Evolutionary conservation across 129 eudicot species (phyloP), one percentile per base, ranked within the genome.

Genomic region (Pulicaria dysenterica): DNA sequence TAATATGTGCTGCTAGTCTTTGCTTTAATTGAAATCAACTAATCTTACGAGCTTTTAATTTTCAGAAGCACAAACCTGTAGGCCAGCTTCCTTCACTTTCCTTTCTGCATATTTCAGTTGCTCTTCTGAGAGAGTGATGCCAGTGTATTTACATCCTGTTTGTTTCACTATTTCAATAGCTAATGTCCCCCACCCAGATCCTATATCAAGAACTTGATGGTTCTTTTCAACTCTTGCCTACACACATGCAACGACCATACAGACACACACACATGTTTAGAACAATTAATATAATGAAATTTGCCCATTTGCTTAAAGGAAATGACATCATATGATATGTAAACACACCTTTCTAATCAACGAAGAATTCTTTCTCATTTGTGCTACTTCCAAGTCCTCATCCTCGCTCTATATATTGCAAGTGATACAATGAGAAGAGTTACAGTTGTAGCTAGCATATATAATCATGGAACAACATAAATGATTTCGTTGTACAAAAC

Each of bases 121-220:
- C 74, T 91, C 81, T 72, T 80, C 83, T 0, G 97, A 84, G 10
- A 91, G 73, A 40, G 96, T 91, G 51, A 91, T 91, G 41, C 97
- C 97, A 0, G 97, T 91, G 53, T 91, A 91, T 69, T 79, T 86
- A 69, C 97, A 91, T 56, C 97, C 96, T 0, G 97, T 88, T 78
- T 80, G 64, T 69, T 76, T 86, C 5, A 91, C 97, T 58, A 84
- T 76, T 79, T 91, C 97, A 69, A 91, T 86, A 12, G 96, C 97
- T 13, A 91, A 70, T 51, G 76, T 77, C 51, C 97, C 97, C 97
- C 96, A 88, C 70, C 97, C 96, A 36, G 87, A 82, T 15, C 97
- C 97, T 57, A 91, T 91, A 65, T 91, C 97, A 45, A 91, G 80
- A 81, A 91, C 73, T 55, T 91, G 82, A 43, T 91, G 90, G 7